Conservation (phyloP, 768 basidiomycete species). For the Calocera cornea region DNA sequence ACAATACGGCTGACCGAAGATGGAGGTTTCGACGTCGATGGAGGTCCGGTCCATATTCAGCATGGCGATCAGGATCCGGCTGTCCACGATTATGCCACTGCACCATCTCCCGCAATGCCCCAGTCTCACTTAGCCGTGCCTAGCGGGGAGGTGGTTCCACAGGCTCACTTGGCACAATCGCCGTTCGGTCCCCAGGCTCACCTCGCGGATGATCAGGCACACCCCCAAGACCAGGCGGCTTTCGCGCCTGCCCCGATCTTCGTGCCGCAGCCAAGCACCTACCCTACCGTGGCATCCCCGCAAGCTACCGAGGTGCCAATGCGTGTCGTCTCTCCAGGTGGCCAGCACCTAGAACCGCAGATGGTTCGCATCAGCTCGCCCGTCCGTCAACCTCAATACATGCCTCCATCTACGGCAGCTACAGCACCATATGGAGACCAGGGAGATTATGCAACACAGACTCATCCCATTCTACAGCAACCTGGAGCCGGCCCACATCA, state of each 20-base stretch:
- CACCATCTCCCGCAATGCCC: not conserved
- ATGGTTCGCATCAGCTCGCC: not conserved
- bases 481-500: not conserved
- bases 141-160: not conserved
- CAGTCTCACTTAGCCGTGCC: not conserved
- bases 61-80: not conserved
- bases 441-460: not conserved
- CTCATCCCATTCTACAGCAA: not conserved
- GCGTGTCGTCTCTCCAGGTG: not conserved
- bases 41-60: not conserved
- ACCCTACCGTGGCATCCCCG: not conserved
- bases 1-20: not conserved
- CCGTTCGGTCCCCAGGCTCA: not conserved
- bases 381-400: not conserved
- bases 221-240: not conserved
- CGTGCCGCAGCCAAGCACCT: not conserved
- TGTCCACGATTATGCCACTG: not conserved
- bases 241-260: not conserved
- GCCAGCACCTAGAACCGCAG: conserved; percentile 1
- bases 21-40: not conserved
- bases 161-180: not conserved
- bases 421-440: not conserved
- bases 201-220: not conserved
- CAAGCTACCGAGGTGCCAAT: not conserved
- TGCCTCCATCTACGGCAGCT: not conserved